Base-by-base conservation (phyloP, 2,329 filamentous ascomycete species). In the Ascochyta lentis region DNA sequence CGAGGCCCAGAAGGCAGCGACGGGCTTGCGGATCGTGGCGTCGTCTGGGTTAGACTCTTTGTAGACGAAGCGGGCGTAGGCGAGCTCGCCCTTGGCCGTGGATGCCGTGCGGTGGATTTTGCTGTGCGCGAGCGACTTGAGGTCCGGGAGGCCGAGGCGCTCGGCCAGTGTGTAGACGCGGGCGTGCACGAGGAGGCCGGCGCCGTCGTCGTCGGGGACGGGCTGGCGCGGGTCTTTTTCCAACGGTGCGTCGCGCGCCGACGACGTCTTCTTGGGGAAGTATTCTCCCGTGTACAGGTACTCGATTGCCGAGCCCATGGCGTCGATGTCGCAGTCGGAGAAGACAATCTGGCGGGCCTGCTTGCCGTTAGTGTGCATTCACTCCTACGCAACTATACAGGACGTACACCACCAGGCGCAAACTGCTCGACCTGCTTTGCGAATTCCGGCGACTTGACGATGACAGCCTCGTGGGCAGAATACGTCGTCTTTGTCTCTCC, bases 81-180 rank as follows among this genome's bases (percentile, higher is more conserved):
- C 86, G 70, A 97, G 93, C 81, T 97, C 93, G 75, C 92, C 93
- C 78, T 89, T 89, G 33, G 92, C 91, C 0, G 90, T 96, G 40
- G 89, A 91, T 71, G 92, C 89, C 68, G 96, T 90, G 74, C 91
- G 91, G 80, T 96, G 92, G 68, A 97, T 96, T 81, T 97, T 97
- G 73, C 86, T 87, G 73, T 90, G 90, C 2, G 92, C 89, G 26
- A 96, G 86, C 16, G 82, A 85, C 76, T 90, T 91, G 60, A 97
- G 86, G 9, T 80, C 80, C 0, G 79, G 78, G 16, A 82, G 78
- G 37, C 86, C 84, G 58, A 95, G 87, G 76, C 89, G 92, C 67
- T 92, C 89, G 23, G 91, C 92, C 23, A 97, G 82, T 0, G 91
- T 96, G 80, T 96, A 96, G 61, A 96, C 85, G 61, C 90, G 89